A percentile compares a stretch with the other conserved stretches of the same genome.
These are phyloP conservation scores for Laburnicola sp. DNA, from an alignment of 2,329 filamentous ascomycete genomes.

Conservation along the genomic window DNA sequence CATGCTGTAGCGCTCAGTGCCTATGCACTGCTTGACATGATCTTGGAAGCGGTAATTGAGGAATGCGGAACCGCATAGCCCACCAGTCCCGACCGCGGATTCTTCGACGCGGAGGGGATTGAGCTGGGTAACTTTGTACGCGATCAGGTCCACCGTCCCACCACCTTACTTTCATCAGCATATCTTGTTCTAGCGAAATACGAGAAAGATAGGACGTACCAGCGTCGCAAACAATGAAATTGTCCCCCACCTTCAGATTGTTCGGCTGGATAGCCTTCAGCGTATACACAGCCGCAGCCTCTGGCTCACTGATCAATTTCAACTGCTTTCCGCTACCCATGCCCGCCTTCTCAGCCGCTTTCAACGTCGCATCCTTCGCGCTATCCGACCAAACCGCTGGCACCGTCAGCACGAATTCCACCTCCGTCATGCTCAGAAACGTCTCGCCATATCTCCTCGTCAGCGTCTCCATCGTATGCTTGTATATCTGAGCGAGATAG, in stretches of 20 bases:
- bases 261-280: constrained; percentile 79
- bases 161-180: constrained; percentile 44
- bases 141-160: constrained; percentile 73
- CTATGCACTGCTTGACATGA: constrained; percentile 69
- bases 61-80: constrained; percentile 76
- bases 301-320: constrained; percentile 77
- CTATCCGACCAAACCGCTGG: constrained; percentile 84
- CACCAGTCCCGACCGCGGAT: constrained; percentile 77
- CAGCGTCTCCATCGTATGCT: constrained; percentile 77
- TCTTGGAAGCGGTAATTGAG: constrained; percentile 82
- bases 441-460: constrained; percentile 74
- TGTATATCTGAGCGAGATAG: constrained; percentile 75
- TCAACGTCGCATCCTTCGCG: constrained; percentile 79
- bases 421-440: constrained; percentile 74
- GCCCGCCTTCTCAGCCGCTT: constrained; percentile 75
- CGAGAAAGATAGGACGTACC: constrained; percentile 27
- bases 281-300: constrained; percentile 78
- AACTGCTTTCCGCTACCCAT: constrained; percentile 72
- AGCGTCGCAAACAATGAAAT: constrained; percentile 62
- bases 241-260: constrained; percentile 67
- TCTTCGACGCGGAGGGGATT: constrained; percentile 74
- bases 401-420: constrained; percentile 74
- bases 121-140: constrained; percentile 76
- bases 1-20: constrained; percentile 67
- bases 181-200: neutral